These are phyloP conservation scores for Shiraia bambusicola DNA, from an alignment of 2,329 filamentous ascomycete species.

Conservation along the genomic window DNA sequence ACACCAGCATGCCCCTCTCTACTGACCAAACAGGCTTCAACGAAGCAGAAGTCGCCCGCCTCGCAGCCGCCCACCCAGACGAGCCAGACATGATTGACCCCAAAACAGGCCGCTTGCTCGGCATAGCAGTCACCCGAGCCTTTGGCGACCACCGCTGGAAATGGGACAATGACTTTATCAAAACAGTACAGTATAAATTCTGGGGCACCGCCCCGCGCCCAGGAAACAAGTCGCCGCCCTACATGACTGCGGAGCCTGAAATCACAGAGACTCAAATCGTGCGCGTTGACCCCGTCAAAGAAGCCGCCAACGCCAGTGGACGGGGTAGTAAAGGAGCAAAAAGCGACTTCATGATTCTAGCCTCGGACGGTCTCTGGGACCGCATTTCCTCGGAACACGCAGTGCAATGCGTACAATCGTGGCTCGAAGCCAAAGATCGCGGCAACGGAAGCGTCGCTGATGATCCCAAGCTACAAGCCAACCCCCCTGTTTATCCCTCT, in stretches of 20 bases:
- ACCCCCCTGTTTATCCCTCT: slow-evolving; percentile 10
- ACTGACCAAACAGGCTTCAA: slow-evolving; percentile 68
- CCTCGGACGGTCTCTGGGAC: slow-evolving; percentile 69
- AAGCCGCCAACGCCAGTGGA: too few species aligned
- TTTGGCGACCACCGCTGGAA: slow-evolving; percentile 72
- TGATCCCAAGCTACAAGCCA: slow-evolving; percentile 16
- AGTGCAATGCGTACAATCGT: slow-evolving; percentile 59
- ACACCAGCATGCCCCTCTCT: slow-evolving; percentile 58
- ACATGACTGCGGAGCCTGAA: slow-evolving; percentile 67
- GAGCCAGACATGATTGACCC: slow-evolving; percentile 59
- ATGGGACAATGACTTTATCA: slow-evolving; percentile 57
- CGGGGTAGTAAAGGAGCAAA: slow-evolving; percentile 23
- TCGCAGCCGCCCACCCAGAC: slow-evolving; percentile 62
- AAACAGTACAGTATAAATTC: slow-evolving; percentile 50
- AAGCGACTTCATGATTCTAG: slow-evolving; percentile 64
- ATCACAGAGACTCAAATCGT: slow-evolving; percentile 59
- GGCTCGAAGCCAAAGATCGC: slow-evolving; percentile 50
- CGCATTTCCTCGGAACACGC: slow-evolving; percentile 59
- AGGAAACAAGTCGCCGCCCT: slow-evolving; percentile 59
- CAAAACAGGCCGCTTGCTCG: slow-evolving; percentile 61
- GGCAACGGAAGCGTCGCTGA: slow-evolving; percentile 18
- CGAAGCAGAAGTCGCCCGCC: slow-evolving; percentile 56
- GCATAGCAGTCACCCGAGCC: slow-evolving; percentile 62
- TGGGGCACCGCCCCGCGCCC: slow-evolving; percentile 53
- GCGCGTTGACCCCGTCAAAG: slow-evolving; percentile 26